Percentiles rank a stretch among this genome's conserved stretches.
Conservation (phyloP, 1,284 basidiomycete species). For the Melampsora americana region DNA sequence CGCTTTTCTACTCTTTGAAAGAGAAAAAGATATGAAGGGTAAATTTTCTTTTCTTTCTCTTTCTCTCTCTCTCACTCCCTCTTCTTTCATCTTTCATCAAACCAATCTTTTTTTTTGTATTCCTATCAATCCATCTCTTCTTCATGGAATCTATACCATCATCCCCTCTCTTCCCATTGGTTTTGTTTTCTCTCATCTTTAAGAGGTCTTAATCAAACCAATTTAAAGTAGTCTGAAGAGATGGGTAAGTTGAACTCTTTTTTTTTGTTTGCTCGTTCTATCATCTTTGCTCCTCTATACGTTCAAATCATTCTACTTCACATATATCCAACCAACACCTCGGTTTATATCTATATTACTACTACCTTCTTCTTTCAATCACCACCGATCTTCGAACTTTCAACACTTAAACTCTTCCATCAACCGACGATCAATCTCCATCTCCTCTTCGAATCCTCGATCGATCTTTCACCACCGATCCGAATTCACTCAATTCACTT, state of each 20-base stretch:
- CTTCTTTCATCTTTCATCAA: slow-evolving; percentile 46
- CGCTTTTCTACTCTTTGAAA: slow-evolving; percentile 95
- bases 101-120: background rate
- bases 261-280: slow-evolving; percentile 25
- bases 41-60: slow-evolving; percentile 48
- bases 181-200: slow-evolving; percentile 4
- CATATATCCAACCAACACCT: background rate
- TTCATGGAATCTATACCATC: background rate
- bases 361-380: background rate
- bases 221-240: slow-evolving; percentile 24
- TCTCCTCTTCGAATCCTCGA: background rate
- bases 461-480: slow-evolving; percentile 4
- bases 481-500: background rate
- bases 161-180: slow-evolving; percentile 6
- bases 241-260: slow-evolving; percentile 45
- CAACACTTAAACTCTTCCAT: background rate
- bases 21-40: slow-evolving; percentile 99
- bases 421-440: background rate
- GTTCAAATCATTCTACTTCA: background rate
- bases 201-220: background rate
- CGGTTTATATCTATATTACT: background rate
- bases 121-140: background rate
- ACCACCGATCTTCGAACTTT: background rate
- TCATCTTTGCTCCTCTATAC: slow-evolving; percentile 2
- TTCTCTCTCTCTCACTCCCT: slow-evolving; percentile 35